Conservation (phyloP, 768 basidiomycete species). For the Kwoniella sp. region DNA sequence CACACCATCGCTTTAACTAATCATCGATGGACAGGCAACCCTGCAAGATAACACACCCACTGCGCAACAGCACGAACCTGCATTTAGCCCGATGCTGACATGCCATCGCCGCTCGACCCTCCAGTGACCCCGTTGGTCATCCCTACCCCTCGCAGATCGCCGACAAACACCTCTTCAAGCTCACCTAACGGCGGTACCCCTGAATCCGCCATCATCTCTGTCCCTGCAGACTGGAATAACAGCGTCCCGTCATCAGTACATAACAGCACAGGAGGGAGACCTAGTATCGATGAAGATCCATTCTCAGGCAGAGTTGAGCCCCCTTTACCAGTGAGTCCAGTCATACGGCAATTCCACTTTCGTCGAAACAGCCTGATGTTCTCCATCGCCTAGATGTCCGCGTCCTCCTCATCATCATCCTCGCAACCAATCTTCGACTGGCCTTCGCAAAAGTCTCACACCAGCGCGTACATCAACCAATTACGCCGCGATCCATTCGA, state of each 20-base stretch:
- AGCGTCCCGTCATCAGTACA: constrained; percentile 20
- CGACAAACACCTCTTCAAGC: constrained; percentile 5
- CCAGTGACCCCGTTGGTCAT: constrained; percentile 20
- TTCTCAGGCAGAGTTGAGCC: constrained; percentile 20
- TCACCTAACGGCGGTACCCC: constrained; percentile 27
- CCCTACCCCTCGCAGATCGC: constrained; percentile 17
- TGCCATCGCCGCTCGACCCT: constrained; percentile 15
- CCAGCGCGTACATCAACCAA: constrained; percentile 13
- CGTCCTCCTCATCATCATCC: constrained; percentile 41
- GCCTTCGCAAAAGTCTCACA: constrained; percentile 14
- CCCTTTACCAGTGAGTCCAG: constrained; percentile 24
- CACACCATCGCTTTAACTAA: neutral
- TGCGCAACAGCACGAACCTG: neutral
- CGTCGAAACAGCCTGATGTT: constrained; percentile 5
- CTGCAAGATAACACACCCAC: neutral
- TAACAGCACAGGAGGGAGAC: constrained; percentile 11
- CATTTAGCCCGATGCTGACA: constrained; percentile 4
- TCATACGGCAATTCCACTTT: neutral
- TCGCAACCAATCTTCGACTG: constrained; percentile 36
- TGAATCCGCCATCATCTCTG: constrained; percentile 32
- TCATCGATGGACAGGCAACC: neutral
- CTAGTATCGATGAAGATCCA: constrained; percentile 16
- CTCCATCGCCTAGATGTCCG: constrained; percentile 24
- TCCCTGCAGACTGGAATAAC: constrained; percentile 30
- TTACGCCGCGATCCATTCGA: constrained; percentile 29